Conservation (phyloP, 2,329 filamentous ascomycete genomes). For the Epichloe glyceriae region DNA sequence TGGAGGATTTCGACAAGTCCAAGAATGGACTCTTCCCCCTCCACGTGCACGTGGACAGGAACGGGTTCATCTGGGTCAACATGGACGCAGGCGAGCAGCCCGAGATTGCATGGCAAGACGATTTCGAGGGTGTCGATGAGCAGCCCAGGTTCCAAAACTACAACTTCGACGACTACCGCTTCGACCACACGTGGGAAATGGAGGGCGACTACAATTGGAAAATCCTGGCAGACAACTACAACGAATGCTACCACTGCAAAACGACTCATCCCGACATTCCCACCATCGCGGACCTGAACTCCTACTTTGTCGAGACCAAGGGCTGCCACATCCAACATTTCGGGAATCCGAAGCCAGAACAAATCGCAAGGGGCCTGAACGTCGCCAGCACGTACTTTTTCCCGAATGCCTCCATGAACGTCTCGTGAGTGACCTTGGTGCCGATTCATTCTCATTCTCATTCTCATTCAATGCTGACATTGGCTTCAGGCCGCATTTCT, state of each 20-base stretch:
- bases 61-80: slow-evolving; percentile 47
- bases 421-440: slow-evolving; percentile 28
- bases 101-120: slow-evolving; percentile 37
- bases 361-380: slow-evolving; percentile 32
- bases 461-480: background rate
- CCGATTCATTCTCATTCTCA: background rate
- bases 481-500: slow-evolving; percentile 39
- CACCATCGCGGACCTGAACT: slow-evolving; percentile 41
- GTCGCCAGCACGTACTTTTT: slow-evolving; percentile 36
- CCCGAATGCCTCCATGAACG: slow-evolving; percentile 36
- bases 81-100: slow-evolving; percentile 33
- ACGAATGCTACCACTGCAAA: slow-evolving; percentile 52
- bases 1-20: slow-evolving; percentile 41
- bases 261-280: slow-evolving; percentile 46
- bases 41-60: slow-evolving; percentile 37
- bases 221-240: slow-evolving; percentile 49
- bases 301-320: slow-evolving; percentile 38
- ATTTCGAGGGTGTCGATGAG: slow-evolving; percentile 34
- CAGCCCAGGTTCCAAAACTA: slow-evolving; percentile 31
- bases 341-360: slow-evolving; percentile 32
- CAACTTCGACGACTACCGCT: slow-evolving; percentile 39
- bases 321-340: slow-evolving; percentile 37
- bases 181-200: slow-evolving; percentile 45
- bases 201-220: slow-evolving; percentile 48
- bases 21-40: slow-evolving; percentile 43